phyloP scores from a whole-genome alignment of 176 grass and related monocot genomes.

The Phragmites australis region DNA sequence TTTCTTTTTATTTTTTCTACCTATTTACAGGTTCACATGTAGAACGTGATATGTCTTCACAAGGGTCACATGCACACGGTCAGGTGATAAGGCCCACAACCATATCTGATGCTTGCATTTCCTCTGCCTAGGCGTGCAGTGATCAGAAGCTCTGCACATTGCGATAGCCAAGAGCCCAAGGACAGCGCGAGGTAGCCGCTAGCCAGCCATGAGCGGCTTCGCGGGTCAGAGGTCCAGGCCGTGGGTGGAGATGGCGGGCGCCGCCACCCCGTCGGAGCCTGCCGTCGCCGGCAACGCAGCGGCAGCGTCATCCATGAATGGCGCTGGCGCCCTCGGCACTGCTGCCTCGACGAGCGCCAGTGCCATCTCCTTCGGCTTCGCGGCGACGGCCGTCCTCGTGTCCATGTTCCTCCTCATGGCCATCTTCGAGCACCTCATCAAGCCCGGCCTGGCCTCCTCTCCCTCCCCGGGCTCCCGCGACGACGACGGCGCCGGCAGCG shows the following conservation, averaged over 20 bases:
- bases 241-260: constrained; percentile 51
- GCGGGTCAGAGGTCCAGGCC: constrained; percentile 48
- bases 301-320: constrained; percentile 51
- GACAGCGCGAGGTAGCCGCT: not conserved
- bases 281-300: constrained; percentile 28
- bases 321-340: constrained; percentile 51
- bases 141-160: not conserved
- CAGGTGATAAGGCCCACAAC: constrained; percentile 22
- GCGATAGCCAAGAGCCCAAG: not conserved
- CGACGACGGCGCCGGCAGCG: not conserved
- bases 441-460: constrained; percentile 60
- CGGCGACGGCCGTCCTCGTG: constrained; percentile 86
- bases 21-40: constrained; percentile 44
- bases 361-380: constrained; percentile 98
- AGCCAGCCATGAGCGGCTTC: constrained; percentile 59
- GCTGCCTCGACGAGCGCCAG: constrained; percentile 65
- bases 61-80: constrained; percentile 18
- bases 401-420: constrained; percentile 99
- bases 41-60: constrained; percentile 39
- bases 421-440: constrained; percentile 98
- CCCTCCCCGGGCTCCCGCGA: constrained; percentile 36
- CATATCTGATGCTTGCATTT: constrained; percentile 32
- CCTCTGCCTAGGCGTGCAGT: constrained; percentile 12
- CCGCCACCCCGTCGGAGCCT: constrained; percentile 34
- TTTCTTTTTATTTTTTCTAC: not conserved